Evolutionary conservation across 306 rosid species (phyloP).

Genomic region (Fragaria vesca): DNA sequence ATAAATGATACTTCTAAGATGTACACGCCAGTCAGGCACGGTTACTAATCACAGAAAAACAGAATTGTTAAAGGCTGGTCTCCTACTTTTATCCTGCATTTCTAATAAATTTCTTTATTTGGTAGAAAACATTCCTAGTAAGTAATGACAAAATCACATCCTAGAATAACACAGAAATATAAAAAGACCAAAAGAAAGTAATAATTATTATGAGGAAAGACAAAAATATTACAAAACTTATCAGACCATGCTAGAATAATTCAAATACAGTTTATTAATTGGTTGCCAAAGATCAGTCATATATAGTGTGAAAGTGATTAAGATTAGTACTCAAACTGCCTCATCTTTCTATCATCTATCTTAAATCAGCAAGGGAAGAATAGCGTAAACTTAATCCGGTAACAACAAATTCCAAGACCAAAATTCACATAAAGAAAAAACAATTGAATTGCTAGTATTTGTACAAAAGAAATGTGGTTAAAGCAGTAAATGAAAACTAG

Average conservation of each 20-base stretch:
- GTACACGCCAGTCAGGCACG: neutral
- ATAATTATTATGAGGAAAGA: too few species aligned
- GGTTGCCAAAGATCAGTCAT: too few species aligned
- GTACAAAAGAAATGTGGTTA: neutral
- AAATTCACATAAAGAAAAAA: neutral
- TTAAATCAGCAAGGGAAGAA: neutral
- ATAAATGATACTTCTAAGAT: neutral
- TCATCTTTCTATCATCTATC: neutral
- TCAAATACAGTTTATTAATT: too few species aligned
- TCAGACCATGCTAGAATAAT: too few species aligned
- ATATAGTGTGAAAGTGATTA: too few species aligned
- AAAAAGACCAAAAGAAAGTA: too few species aligned
- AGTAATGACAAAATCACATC: neutral
- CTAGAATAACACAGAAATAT: too few species aligned
- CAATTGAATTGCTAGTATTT: neutral
- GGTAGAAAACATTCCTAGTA: neutral
- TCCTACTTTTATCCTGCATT: neutral
- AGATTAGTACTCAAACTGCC: too few species aligned
- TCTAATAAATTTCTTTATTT: neutral
- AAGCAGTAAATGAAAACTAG: neutral
- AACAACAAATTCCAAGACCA: neutral
- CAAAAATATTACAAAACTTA: too few species aligned
- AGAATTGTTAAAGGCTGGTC: neutral
- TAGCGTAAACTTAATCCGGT: neutral
- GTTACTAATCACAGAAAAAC: constrained; percentile 9